phyloP scores from a whole-genome alignment of 2,329 filamentous ascomycete species.

The Ophiostoma himal-ulmi region DNA sequence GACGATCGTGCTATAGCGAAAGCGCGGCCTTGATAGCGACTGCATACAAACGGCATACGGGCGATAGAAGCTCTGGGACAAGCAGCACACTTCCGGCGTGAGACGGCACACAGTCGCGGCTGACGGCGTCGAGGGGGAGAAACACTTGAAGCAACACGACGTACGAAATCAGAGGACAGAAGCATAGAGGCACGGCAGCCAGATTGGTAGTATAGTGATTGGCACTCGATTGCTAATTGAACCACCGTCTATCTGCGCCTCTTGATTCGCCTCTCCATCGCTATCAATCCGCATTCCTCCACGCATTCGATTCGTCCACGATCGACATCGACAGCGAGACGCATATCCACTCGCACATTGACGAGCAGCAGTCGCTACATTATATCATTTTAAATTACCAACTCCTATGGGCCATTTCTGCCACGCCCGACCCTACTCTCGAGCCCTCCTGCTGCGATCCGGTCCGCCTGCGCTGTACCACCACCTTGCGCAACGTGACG shows the following conservation, averaged over 20 bases:
- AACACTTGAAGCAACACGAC: not conserved
- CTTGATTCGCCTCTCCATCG: not conserved
- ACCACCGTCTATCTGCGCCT: not conserved
- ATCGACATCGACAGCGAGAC: not conserved
- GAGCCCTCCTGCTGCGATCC: not conserved
- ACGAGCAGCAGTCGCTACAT: not conserved
- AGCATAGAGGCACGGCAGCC: not conserved
- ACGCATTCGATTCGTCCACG: constrained; percentile 5
- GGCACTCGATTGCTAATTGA: not conserved
- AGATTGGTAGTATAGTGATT: not conserved
- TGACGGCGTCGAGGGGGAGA: not conserved
- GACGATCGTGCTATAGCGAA: not conserved
- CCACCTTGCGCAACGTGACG: constrained; percentile 16
- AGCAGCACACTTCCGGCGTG: not conserved
- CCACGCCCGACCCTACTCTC: not conserved
- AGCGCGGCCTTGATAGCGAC: not conserved
- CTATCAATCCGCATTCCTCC: not conserved
- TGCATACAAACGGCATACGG: not conserved
- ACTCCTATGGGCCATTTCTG: not conserved
- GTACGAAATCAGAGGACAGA: not conserved
- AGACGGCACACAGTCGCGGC: not conserved
- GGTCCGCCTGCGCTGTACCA: constrained; percentile 1
- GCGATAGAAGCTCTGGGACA: not conserved
- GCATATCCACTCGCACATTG: not conserved
- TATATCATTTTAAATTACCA: not conserved